Percentiles rank a stretch among this genome's conserved stretches.
Evolutionary conservation across 371 early-diverging fungal species (phyloP).

Genomic region (Zychaea mexicana): DNA sequence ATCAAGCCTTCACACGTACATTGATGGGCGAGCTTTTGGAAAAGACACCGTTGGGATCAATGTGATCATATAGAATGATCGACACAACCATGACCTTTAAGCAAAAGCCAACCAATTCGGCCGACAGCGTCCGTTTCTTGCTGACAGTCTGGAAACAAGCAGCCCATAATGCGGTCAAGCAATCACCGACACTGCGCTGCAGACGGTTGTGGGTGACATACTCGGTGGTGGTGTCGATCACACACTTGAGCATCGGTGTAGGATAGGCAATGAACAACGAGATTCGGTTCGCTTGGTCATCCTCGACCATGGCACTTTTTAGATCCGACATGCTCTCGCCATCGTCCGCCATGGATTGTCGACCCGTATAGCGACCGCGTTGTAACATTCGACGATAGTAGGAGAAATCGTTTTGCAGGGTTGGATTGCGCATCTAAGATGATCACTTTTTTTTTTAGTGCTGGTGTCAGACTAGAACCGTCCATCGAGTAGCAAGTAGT

Average conservation of each 20-base stretch:
- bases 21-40: slow-evolving; percentile 78
- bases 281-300: slow-evolving; percentile 90
- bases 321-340: slow-evolving; percentile 37
- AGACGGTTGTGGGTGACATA: slow-evolving; percentile 51
- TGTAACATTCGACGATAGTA: slow-evolving; percentile 92
- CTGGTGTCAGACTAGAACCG: no score
- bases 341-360: slow-evolving; percentile 7
- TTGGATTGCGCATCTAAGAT: slow-evolving; percentile 82
- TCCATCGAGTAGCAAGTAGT: no score
- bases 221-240: slow-evolving; percentile 77
- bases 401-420: slow-evolving; percentile 96
- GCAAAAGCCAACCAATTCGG: slow-evolving; percentile 45
- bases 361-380: slow-evolving; percentile 53
- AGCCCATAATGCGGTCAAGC: slow-evolving; percentile 68
- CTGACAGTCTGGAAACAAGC: slow-evolving; percentile 72
- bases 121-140: slow-evolving; percentile 33
- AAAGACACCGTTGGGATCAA: slow-evolving; percentile 82
- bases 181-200: slow-evolving; percentile 58
- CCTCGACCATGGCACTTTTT: slow-evolving; percentile 69
- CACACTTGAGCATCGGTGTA: slow-evolving; percentile 88
- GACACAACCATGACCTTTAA: slow-evolving; percentile 88
- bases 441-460: background rate
- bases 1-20: slow-evolving; percentile 47
- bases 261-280: slow-evolving; percentile 95
- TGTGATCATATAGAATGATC: slow-evolving; percentile 91